Conservation (phyloP, 176 grass and related monocot genomes). For the Ensete ventricosum region DNA sequence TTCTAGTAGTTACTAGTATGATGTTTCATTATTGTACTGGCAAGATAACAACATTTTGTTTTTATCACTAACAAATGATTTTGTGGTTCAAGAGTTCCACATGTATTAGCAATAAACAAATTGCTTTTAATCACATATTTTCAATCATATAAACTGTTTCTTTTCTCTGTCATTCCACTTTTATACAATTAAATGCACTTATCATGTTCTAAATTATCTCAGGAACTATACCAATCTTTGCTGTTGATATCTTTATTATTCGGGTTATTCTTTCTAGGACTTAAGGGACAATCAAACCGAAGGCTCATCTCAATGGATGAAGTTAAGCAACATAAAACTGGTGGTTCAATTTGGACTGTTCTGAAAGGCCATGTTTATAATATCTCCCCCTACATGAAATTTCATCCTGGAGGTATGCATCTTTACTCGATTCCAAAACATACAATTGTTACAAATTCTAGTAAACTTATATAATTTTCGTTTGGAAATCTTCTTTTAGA, state of each 20-base stretch:
- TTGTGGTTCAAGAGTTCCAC: not conserved
- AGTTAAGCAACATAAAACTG: slow-evolving; percentile 79
- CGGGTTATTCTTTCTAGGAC: slow-evolving; percentile 33
- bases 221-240: not conserved
- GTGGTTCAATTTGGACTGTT: slow-evolving; percentile 81
- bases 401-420: slow-evolving; percentile 80
- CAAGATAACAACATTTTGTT: not conserved
- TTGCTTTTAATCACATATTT: not conserved
- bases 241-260: slow-evolving; percentile 12
- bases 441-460: slow-evolving; percentile 1
- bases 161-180: not conserved
- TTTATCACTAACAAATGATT: not conserved
- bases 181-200: not conserved
- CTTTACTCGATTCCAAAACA: not conserved
- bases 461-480: slow-evolving; percentile 2
- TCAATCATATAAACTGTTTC: not conserved
- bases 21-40: not conserved
- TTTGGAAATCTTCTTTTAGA: not conserved
- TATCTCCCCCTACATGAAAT: slow-evolving; percentile 92
- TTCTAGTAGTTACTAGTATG: not conserved
- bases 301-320: slow-evolving; percentile 68
- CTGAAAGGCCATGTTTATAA: slow-evolving; percentile 90
- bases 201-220: not conserved
- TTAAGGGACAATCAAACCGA: slow-evolving; percentile 58
- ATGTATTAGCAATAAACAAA: not conserved